Conservation (phyloP, 225 moss, liverwort and hornwort genomes). For the Bryum argenteum region DNA sequence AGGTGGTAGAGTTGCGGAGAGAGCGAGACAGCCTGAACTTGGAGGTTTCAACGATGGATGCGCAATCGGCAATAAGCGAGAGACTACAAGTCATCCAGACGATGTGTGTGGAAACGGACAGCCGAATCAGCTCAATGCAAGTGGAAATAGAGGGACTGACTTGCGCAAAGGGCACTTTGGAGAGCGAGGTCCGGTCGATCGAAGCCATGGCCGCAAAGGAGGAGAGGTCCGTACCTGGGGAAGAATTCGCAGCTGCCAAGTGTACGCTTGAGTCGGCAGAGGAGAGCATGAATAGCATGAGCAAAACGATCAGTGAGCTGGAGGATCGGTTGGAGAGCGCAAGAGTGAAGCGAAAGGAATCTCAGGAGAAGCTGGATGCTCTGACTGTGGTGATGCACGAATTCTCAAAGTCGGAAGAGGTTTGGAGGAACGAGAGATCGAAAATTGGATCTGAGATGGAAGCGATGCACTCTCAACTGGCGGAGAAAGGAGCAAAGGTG, state of each 20-base stretch:
- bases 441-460: slow-evolving; percentile 37
- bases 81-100: slow-evolving; percentile 45
- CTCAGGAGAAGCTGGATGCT: slow-evolving; percentile 57
- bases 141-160: slow-evolving; percentile 36
- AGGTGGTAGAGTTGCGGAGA: slow-evolving; percentile 47
- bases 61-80: slow-evolving; percentile 59
- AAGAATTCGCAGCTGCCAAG: slow-evolving; percentile 30
- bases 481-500: slow-evolving; percentile 30
- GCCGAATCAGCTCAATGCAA: slow-evolving; percentile 48
- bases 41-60: slow-evolving; percentile 58
- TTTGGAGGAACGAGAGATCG: slow-evolving; percentile 42
- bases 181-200: slow-evolving; percentile 36
- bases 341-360: slow-evolving; percentile 28
- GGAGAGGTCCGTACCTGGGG: not conserved
- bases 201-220: slow-evolving; percentile 28
- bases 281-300: slow-evolving; percentile 39
- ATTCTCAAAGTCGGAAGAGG: slow-evolving; percentile 42
- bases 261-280: slow-evolving; percentile 32
- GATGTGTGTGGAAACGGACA: slow-evolving; percentile 47
- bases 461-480: slow-evolving; percentile 25
- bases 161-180: slow-evolving; percentile 37
- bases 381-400: slow-evolving; percentile 49
- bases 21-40: slow-evolving; percentile 53
- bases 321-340: slow-evolving; percentile 36
- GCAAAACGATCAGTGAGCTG: slow-evolving; percentile 41